A percentile compares a stretch with the other conserved stretches of the same genome.
Conservation (phyloP, 768 basidiomycete genomes). For the Xerocomellus chrysenteron region DNA sequence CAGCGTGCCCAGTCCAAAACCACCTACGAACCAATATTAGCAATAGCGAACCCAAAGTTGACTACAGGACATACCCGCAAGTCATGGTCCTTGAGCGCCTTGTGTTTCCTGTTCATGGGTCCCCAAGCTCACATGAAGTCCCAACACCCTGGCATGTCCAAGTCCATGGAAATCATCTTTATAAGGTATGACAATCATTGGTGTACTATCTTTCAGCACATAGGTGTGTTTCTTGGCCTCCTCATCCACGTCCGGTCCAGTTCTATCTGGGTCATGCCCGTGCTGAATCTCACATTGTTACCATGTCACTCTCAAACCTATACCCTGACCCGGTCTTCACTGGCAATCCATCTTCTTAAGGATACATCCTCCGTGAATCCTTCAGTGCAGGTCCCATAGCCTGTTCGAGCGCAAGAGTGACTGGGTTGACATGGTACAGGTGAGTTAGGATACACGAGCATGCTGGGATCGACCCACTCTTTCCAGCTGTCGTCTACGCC, state of each 20-base stretch:
- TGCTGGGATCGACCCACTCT: slow-evolving; percentile 21
- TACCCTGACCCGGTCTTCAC: slow-evolving; percentile 88
- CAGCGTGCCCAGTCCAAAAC: slow-evolving; percentile 86
- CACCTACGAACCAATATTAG: slow-evolving; percentile 42
- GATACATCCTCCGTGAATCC: slow-evolving; percentile 81
- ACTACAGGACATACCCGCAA: slow-evolving; percentile 48
- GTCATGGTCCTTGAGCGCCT: slow-evolving; percentile 43
- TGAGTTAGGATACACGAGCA: background rate
- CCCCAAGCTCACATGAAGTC: slow-evolving; percentile 60
- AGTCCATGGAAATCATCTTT: slow-evolving; percentile 83
- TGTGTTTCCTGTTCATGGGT: slow-evolving; percentile 20
- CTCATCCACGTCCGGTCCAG: slow-evolving; percentile 58
- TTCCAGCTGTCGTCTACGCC: slow-evolving; percentile 44
- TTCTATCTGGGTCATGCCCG: slow-evolving; percentile 40
- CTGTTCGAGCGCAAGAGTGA: slow-evolving; percentile 59
- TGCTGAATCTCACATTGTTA: slow-evolving; percentile 74
- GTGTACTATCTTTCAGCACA: slow-evolving; percentile 79
- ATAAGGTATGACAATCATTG: slow-evolving; percentile 54
- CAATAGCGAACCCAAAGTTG: background rate
- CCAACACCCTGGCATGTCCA: slow-evolving; percentile 69
- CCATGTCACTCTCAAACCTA: slow-evolving; percentile 85
- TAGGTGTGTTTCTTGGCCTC: slow-evolving; percentile 87
- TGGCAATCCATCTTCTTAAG: slow-evolving; percentile 97
- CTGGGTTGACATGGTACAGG: slow-evolving; percentile 44
- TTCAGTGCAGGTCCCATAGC: slow-evolving; percentile 72